Percentiles rank a stretch among this genome's conserved stretches.
phyloP scores from a whole-genome alignment of 345 rosid genomes.

The Pistacia vera region DNA sequence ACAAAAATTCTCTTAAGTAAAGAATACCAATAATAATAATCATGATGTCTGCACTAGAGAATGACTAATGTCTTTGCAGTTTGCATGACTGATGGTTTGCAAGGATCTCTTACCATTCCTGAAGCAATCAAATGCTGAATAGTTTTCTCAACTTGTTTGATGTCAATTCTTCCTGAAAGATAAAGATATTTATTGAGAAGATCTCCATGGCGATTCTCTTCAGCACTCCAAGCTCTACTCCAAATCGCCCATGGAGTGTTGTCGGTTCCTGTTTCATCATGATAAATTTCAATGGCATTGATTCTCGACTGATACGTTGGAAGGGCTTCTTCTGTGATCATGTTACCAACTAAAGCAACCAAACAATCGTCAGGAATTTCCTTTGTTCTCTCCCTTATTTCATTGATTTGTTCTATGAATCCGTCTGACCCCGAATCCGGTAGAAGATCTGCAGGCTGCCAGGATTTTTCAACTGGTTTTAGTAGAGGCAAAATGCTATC shows the following conservation, averaged over 20 bases:
- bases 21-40: no score
- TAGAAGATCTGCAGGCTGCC: conserved; percentile 26
- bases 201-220: conserved; percentile 34
- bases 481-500: conserved; percentile 27
- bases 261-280: conserved; percentile 35
- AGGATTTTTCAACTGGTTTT: conserved; percentile 34
- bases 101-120: conserved; percentile 57
- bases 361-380: conserved; percentile 13
- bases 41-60: no score
- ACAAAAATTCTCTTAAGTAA: no score
- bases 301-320: conserved; percentile 33
- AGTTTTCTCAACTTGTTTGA: conserved; percentile 42
- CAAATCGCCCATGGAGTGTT: conserved; percentile 58
- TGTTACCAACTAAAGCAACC: conserved; percentile 35
- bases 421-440: conserved; percentile 13
- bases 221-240: conserved; percentile 75
- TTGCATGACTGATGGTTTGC: no score
- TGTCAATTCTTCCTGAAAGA: conserved; percentile 62
- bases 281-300: conserved; percentile 29
- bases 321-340: conserved; percentile 9
- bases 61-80: no score
- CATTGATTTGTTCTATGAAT: background rate
- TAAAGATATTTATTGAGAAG: conserved; percentile 60
- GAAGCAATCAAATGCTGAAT: no score
- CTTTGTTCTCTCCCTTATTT: conserved; percentile 27